Evolutionary conservation across 768 basidiomycete species (phyloP).

Genomic region (Cystofilobasidium capitatum): DNA sequence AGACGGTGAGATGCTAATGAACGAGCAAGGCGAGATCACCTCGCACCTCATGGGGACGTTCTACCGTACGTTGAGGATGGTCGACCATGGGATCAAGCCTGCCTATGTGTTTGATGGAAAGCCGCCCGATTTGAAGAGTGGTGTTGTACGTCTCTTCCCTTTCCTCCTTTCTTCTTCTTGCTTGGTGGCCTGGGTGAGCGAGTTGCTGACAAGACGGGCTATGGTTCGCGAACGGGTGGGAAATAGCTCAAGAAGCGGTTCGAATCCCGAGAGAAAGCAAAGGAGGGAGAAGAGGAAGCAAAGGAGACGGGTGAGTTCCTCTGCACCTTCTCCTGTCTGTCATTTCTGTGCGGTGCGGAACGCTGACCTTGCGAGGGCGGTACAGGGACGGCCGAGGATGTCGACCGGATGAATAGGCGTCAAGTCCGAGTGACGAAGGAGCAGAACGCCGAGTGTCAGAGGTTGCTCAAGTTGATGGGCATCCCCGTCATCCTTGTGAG

Average conservation of each 20-base stretch:
- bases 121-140: constrained; percentile 92
- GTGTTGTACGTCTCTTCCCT: constrained; percentile 61
- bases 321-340: not conserved
- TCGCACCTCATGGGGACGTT: constrained; percentile 98
- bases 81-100: constrained; percentile 97
- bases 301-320: constrained; percentile 65
- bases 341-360: not conserved
- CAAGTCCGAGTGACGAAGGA: constrained; percentile 90
- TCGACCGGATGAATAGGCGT: constrained; percentile 78
- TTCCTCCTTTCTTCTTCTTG: not conserved
- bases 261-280: constrained; percentile 79
- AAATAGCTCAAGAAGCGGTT: constrained; percentile 89
- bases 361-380: not conserved
- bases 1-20: constrained; percentile 92
- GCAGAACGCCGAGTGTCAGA: constrained; percentile 91
- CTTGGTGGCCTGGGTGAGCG: not conserved
- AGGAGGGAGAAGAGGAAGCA: constrained; percentile 88
- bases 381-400: constrained; percentile 72
- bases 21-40: constrained; percentile 95
- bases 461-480: constrained; percentile 82
- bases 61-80: constrained; percentile 92
- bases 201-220: no score
- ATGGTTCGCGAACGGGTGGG: not conserved
- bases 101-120: constrained; percentile 98
- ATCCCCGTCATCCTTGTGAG: constrained; percentile 86